Evolutionary conservation across 1,284 basidiomycete species (phyloP), one percentile per base, ranked within the genome.

Genomic region (Malassezia vespertilionis): DNA sequence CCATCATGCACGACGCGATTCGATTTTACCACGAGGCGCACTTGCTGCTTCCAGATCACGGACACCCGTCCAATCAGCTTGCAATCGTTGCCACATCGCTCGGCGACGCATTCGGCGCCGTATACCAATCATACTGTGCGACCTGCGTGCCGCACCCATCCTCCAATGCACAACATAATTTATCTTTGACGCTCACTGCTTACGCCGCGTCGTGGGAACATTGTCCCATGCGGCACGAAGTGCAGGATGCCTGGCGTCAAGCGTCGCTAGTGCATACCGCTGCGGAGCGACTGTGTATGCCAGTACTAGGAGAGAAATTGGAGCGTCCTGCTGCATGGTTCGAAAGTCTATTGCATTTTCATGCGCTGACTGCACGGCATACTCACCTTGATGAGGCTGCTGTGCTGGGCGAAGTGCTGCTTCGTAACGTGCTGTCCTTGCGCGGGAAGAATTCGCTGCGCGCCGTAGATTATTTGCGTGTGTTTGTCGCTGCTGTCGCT

Each of bases 31-130:
- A 62, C 24, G 58, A 63, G 38, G 63, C 66, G 8, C 57, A 63
- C 23, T 45, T 58, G 21, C 40, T 69, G 24, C 35, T 65, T 23
- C 64, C 66, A 6, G 60, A 63, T 32, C 53, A 60, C 33, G 66
- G 66, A 43, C 89, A 91, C 62, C 81, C 91, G 1, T 91, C 83
- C 32, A 91, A 96, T 68, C 90, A 96, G 72, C 80, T 97, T 22
- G 91, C 90, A 1, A 89, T 96, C 38, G 78, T 97, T 22, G 80
- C 87, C 2, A 81, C 82, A 18, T 90, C 90, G 71, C 76, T 82
- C 59, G 77, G 78, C 54, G 87, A 95, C 71, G 76, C 78, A n/a
- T 87, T 93, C 58, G 74, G 76, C 22, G 82, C 85, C 23, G 75
- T 86, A 12, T 79, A 86, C 56, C 82, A 90, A 69, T 91, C 95